A percentile compares a stretch with the other conserved stretches of the same genome.
Evolutionary conservation across 202 grass and related monocot genomes (phyloP).

Genomic region (Panicum virgatum): DNA sequence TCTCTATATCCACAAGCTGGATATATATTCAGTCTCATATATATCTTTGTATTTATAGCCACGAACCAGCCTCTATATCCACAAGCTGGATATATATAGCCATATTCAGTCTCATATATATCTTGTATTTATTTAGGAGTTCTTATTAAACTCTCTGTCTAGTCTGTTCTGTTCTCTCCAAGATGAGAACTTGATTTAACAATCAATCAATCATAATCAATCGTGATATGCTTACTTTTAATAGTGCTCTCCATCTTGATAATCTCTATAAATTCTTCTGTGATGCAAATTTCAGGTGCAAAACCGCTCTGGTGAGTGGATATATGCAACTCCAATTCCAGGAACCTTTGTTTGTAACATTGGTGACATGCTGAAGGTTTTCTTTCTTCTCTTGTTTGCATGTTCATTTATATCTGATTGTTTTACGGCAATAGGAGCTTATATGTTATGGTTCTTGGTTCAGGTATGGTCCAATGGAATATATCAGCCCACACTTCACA

Average conservation of each 20-base stretch:
- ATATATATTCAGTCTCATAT: too few relatives aligned
- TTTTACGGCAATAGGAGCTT: not conserved
- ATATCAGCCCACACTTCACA: constrained; percentile 82
- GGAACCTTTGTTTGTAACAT: constrained; percentile 95
- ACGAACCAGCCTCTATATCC: too few relatives aligned
- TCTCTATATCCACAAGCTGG: too few relatives aligned
- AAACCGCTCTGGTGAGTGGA: constrained; percentile 83
- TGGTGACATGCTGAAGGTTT: constrained; percentile 92
- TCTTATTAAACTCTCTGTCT: not conserved
- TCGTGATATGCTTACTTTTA: not conserved
- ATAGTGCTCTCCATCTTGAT: not conserved
- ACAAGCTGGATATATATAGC: too few relatives aligned
- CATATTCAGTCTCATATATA: not conserved
- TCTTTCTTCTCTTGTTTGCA: not conserved
- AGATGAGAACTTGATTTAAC: not conserved
- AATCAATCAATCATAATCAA: not conserved
- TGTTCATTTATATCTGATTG: not conserved
- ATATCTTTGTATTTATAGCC: too few relatives aligned
- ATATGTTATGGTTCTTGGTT: not conserved
- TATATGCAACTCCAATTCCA: constrained; percentile 65
- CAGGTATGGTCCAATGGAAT: constrained; percentile 94
- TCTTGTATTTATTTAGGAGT: not conserved
- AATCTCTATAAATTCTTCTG: not conserved
- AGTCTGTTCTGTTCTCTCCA: not conserved
- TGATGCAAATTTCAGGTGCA: constrained; percentile 57